Evolutionary conservation across 176 grass and related monocot species (phyloP).

Genomic region (Otatea glauca): DNA sequence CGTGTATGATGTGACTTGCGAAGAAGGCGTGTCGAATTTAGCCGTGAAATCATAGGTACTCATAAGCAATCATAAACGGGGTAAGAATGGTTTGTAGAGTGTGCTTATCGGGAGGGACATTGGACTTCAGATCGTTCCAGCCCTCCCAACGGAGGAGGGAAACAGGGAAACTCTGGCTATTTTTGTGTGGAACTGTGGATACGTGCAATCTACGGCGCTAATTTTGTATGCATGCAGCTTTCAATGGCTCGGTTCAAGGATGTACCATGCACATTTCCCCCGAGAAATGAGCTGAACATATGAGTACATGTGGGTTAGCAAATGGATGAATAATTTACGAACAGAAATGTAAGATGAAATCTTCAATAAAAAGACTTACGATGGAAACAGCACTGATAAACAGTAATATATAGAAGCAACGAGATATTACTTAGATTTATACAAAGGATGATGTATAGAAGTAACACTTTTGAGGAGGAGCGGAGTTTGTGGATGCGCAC

Average conservation of each 20-base stretch:
- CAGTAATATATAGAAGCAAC: neutral
- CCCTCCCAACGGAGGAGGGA: neutral
- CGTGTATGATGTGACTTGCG: neutral
- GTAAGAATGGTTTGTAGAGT: neutral
- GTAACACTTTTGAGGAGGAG: too few species aligned
- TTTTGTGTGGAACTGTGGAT: neutral
- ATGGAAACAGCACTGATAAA: neutral
- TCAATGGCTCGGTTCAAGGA: neutral
- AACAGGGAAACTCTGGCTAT: neutral
- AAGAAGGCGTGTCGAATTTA: neutral
- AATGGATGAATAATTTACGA: neutral
- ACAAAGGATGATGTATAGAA: too few species aligned
- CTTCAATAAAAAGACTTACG: too few species aligned
- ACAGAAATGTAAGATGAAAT: neutral
- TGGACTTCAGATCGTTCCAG: neutral
- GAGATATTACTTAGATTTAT: neutral
- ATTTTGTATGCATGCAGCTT: neutral
- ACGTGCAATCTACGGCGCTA: conserved; percentile 1
- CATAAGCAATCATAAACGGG: too few species aligned
- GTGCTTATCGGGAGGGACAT: neutral
- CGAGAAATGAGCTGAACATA: neutral
- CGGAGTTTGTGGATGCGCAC: too few species aligned
- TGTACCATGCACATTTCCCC: neutral
- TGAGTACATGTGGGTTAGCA: neutral
- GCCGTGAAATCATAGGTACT: too few species aligned